Percentiles rank a stretch among this genome's conserved stretches.
These are phyloP conservation scores for Pythium graminicola DNA, from an alignment of 352 stramenopile species.

Conservation along the genomic window DNA sequence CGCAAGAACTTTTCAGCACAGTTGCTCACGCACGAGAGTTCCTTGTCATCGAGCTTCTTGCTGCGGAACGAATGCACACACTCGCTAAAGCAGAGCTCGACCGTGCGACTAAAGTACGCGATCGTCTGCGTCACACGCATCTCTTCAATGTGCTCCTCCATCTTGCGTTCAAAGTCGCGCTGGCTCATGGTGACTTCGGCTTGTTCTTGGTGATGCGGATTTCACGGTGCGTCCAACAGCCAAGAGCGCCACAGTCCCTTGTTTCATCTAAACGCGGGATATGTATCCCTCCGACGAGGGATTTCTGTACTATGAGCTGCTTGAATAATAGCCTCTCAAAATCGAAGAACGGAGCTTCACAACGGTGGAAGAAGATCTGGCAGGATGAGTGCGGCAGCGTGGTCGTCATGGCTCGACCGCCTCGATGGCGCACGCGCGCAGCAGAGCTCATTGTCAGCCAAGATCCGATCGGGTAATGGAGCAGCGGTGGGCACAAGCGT, in stretches of 20 bases:
- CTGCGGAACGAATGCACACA: slow-evolving; percentile 88
- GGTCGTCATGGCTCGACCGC: slow-evolving; percentile 75
- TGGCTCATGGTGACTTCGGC: slow-evolving; percentile 43
- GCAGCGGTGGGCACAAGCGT: slow-evolving; percentile 66
- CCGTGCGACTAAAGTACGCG: slow-evolving; percentile 85
- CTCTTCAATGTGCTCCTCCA: slow-evolving; percentile 88
- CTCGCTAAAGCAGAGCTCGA: slow-evolving; percentile 86
- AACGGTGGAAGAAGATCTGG: slow-evolving; percentile 19
- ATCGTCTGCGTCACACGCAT: slow-evolving; percentile 88
- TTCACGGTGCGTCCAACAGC: slow-evolving; percentile 6
- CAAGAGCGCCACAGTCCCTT: slow-evolving; percentile 22
- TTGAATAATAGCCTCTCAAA: slow-evolving; percentile 20
- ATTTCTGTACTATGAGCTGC: too few relatives aligned
- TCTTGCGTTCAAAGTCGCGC: slow-evolving; percentile 85
- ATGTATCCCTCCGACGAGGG: not conserved
- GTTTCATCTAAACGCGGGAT: slow-evolving; percentile 2
- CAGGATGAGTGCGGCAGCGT: slow-evolving; percentile 60
- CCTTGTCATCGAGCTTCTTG: slow-evolving; percentile 89
- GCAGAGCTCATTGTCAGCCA: slow-evolving; percentile 52
- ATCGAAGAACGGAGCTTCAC: slow-evolving; percentile 13
- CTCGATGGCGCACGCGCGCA: slow-evolving; percentile 68
- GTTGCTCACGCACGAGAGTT: slow-evolving; percentile 82
- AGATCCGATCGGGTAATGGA: slow-evolving; percentile 61
- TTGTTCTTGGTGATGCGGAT: slow-evolving; percentile 6
- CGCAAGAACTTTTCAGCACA: slow-evolving; percentile 89